Percentiles rank a stretch among this genome's conserved stretches.
These are phyloP conservation scores for Ceratobasidium sp. DNA, from an alignment of 1,284 basidiomycete genomes.

Conservation along the genomic window DNA sequence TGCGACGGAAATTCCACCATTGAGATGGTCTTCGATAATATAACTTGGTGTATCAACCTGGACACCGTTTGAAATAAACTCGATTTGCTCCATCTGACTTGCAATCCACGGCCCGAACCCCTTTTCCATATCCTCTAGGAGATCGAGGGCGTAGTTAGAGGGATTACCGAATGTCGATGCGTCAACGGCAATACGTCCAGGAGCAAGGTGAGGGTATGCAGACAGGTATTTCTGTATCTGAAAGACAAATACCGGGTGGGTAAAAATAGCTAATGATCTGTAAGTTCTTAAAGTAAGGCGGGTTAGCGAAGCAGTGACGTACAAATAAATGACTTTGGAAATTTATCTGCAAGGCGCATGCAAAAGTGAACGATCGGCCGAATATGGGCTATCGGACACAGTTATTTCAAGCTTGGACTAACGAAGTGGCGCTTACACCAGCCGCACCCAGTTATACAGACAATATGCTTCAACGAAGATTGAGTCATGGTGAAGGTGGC, in stretches of 20 bases:
- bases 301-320: neutral
- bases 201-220: neutral
- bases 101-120: constrained; percentile 20
- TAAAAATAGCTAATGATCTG: neutral
- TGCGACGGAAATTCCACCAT: constrained; percentile 10
- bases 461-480: too few species aligned
- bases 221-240: neutral
- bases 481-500: too few species aligned
- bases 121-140: neutral
- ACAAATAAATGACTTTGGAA: neutral
- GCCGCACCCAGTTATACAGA: too few species aligned
- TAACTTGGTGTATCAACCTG: neutral
- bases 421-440: too few species aligned
- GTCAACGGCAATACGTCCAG: neutral
- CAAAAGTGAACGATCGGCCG: neutral
- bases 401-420: too few species aligned
- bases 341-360: neutral
- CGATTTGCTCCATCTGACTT: neutral
- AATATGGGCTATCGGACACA: neutral
- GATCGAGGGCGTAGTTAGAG: neutral
- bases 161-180: neutral
- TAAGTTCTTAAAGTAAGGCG: neutral
- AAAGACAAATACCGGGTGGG: neutral
- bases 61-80: neutral
- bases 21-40: constrained; percentile 19